Evolutionary conservation across 108 stramenopile genomes (phyloP), one percentile per base, ranked within the genome.

Genomic region (Stephanodiscus triporus): DNA sequence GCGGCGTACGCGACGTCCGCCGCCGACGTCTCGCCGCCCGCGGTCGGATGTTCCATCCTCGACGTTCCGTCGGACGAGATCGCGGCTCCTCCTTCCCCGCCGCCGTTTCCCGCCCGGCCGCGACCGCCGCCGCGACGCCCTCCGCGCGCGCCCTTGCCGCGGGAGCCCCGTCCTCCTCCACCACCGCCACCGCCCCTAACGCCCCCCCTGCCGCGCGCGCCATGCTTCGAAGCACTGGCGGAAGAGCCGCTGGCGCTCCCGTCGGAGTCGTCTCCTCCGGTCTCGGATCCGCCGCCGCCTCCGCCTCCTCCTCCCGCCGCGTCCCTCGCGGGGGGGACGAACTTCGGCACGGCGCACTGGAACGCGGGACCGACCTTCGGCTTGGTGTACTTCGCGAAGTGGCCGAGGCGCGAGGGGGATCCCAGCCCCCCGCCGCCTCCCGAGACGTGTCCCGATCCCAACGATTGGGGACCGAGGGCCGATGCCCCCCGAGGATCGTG

Each of bases 311-410:
- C 32, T 63, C 19, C 55, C 29, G 16, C 55, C 9, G 14, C 19
- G 30, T 45, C 13, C 66, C 42, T 22, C 36, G 36, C 37, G 22
- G 40, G 34, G n/a, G 71, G 71, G 26, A 62, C 47, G 29, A 51
- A 78, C 32, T 66, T 62, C 13, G 78, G 71, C 2, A 78, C 78
- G 29, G 66, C 71, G 59, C 78, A 78, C 45, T 78, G 78, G 60
- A 56, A 78, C 40, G 64, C 64, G 16, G 71, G 66, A 5, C 78
- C 78, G 19, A 78, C 61, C 54, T 72, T 78, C 29, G 78, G 78
- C 51, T 78, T 78, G 59, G 70, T 78, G 38, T 78, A 78, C 62
- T 78, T 78, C 48, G 78, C 65, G 48, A 72, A 78, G 30, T 78
- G 71, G 9, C 78, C 78, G 14, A 59, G 66, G 57, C 77, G 69